Conservation (phyloP, 2,329 filamentous ascomycete species). For the Beauveria sp. region DNA sequence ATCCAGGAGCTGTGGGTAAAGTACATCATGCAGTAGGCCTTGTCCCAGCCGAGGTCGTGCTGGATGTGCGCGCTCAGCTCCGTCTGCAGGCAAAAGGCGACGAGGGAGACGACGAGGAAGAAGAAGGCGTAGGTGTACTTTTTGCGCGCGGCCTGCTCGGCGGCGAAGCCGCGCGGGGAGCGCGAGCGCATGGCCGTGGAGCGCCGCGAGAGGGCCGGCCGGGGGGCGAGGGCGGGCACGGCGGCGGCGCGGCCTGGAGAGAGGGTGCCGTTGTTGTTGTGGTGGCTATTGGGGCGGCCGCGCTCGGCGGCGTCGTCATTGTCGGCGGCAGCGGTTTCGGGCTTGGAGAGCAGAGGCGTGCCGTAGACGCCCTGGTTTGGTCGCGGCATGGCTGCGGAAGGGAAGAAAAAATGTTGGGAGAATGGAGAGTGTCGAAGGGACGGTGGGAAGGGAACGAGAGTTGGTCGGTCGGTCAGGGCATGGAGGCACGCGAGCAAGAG, state of each 20-base stretch:
- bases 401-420: too few species aligned
- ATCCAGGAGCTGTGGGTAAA: slow-evolving; percentile 93
- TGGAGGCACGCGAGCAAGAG: not conserved
- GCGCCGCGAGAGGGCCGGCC: slow-evolving; percentile 29
- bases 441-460: not conserved
- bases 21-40: slow-evolving; percentile 99
- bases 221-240: slow-evolving; percentile 17
- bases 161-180: slow-evolving; percentile 52
- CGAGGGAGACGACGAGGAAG: slow-evolving; percentile 74
- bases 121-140: slow-evolving; percentile 83
- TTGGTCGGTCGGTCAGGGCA: not conserved
- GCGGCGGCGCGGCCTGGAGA: slow-evolving; percentile 20
- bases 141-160: slow-evolving; percentile 49
- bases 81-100: slow-evolving; percentile 89
- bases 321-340: slow-evolving; percentile 17
- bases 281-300: slow-evolving; percentile 15
- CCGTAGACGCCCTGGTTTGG: slow-evolving; percentile 38
- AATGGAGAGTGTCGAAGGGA: not conserved
- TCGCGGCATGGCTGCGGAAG: slow-evolving; percentile 30
- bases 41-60: slow-evolving; percentile 86
- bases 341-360: slow-evolving; percentile 33
- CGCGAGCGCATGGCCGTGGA: slow-evolving; percentile 65
- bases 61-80: slow-evolving; percentile 95
- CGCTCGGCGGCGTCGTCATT: slow-evolving; percentile 19
- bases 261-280: slow-evolving; percentile 17